phyloP scores from a whole-genome alignment of 1,284 basidiomycete species.

The Mycena citricolor region DNA sequence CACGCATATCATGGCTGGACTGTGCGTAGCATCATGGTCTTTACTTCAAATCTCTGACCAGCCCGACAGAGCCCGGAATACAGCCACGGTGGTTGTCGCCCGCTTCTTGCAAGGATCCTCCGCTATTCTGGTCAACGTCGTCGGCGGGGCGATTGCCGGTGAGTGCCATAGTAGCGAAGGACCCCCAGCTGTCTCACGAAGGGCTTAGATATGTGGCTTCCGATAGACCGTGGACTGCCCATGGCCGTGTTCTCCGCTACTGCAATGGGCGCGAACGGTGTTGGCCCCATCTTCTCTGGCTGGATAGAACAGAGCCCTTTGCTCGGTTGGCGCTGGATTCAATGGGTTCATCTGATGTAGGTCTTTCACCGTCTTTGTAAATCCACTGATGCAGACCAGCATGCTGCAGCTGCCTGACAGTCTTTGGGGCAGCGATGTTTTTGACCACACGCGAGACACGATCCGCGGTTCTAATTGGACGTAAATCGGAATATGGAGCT shows the following conservation, averaged over 20 bases:
- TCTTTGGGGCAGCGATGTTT: constrained; percentile 42
- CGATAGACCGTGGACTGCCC: constrained; percentile 53
- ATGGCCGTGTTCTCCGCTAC: constrained; percentile 65
- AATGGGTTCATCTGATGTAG: constrained; percentile 73
- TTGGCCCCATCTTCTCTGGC: constrained; percentile 63
- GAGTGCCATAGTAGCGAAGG: neutral
- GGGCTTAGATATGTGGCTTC: neutral
- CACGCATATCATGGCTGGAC: constrained; percentile 3
- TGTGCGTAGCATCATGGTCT: neutral
- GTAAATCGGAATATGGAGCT: constrained; percentile 61
- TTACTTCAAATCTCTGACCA: neutral
- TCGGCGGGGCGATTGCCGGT: constrained; percentile 5
- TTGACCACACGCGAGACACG: constrained; percentile 62
- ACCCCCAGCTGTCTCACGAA: neutral
- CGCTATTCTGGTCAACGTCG: neutral
- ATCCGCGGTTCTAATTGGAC: constrained; percentile 56
- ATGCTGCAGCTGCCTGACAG: constrained; percentile 39
- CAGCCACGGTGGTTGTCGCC: neutral
- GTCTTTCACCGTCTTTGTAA: constrained; percentile 26
- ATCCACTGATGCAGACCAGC: constrained; percentile 6
- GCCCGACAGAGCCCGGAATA: neutral
- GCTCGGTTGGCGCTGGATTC: constrained; percentile 79
- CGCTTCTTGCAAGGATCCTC: constrained; percentile 1
- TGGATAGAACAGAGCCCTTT: constrained; percentile 64
- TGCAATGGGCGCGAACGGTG: constrained; percentile 58